Percentiles rank a stretch among this genome's conserved stretches.
phyloP scores from a whole-genome alignment of 2,329 filamentous ascomycete species.

The Ophiostoma perfectum region DNA sequence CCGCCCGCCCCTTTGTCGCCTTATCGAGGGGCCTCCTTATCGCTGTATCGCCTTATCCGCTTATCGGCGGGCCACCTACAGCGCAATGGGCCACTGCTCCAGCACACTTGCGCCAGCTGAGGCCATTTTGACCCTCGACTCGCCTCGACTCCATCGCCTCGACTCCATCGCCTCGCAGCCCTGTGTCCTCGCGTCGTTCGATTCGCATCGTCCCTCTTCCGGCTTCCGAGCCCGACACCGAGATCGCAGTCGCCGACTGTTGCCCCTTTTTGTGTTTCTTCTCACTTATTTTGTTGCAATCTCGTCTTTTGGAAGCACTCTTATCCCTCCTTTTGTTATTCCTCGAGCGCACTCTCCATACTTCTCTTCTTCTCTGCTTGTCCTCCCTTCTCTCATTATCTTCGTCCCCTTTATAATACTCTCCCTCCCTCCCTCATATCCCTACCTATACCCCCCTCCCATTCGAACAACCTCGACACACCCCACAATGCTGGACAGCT shows the following conservation, averaged over 20 bases:
- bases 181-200: slow-evolving; percentile 2
- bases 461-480: background rate
- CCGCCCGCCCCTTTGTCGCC: slow-evolving; percentile 14
- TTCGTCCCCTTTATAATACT: background rate
- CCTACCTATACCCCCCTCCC: background rate
- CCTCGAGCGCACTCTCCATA: background rate
- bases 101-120: background rate
- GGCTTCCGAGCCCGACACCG: slow-evolving; percentile 8
- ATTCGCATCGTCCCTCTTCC: slow-evolving; percentile 12
- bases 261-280: slow-evolving; percentile 4
- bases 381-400: background rate
- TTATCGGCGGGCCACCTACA: slow-evolving; percentile 12
- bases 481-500: slow-evolving; percentile 78
- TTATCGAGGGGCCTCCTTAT: background rate
- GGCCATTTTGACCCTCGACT: slow-evolving; percentile 7
- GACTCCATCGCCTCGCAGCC: slow-evolving; percentile 2
- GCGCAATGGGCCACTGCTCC: background rate
- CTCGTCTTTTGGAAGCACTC: background rate
- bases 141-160: background rate
- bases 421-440: background rate
- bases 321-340: background rate
- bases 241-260: slow-evolving; percentile 5
- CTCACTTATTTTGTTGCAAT: background rate
- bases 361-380: background rate
- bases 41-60: slow-evolving; percentile 3